A percentile compares a stretch with the other conserved stretches of the same genome.
Evolutionary conservation across 768 basidiomycete species (phyloP).

Genomic region (Mycena maculata): DNA sequence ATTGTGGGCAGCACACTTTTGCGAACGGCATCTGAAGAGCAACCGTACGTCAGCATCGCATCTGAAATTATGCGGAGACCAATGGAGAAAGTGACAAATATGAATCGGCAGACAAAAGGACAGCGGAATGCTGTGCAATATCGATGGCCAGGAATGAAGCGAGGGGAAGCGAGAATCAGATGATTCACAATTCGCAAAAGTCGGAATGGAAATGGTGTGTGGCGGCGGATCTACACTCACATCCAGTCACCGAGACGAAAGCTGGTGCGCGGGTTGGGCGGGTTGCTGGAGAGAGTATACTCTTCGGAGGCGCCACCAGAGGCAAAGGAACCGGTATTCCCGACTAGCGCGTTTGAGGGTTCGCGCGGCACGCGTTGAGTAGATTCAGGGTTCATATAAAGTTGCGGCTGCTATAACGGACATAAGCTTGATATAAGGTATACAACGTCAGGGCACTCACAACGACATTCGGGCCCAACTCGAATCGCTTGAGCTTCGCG

Average conservation of each 20-base stretch:
- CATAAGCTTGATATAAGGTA: conserved; percentile 35
- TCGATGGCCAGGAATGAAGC: conserved; percentile 29
- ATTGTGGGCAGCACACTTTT: conserved; percentile 84
- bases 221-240: conserved; percentile 57
- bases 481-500: conserved; percentile 62
- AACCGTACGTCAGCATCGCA: conserved; percentile 38
- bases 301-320: conserved; percentile 44
- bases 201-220: conserved; percentile 25
- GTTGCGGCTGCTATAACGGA: conserved; percentile 35
- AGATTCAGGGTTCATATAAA: conserved; percentile 42
- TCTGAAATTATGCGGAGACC: conserved; percentile 33
- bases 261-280: conserved; percentile 74
- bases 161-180: conserved; percentile 22
- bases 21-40: conserved; percentile 67
- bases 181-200: conserved; percentile 8
- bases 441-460: conserved; percentile 13
- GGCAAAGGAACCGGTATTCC: conserved; percentile 10
- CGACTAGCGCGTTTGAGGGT: background rate
- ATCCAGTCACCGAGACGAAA: conserved; percentile 84
- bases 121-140: conserved; percentile 36
- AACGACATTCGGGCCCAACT: conserved; percentile 17
- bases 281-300: conserved; percentile 74
- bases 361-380: conserved; percentile 1
- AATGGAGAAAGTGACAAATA: conserved; percentile 34
- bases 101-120: conserved; percentile 29